phyloP scores from a whole-genome alignment of 2,329 filamentous ascomycete genomes.

The Calonectria hawksworthii region DNA sequence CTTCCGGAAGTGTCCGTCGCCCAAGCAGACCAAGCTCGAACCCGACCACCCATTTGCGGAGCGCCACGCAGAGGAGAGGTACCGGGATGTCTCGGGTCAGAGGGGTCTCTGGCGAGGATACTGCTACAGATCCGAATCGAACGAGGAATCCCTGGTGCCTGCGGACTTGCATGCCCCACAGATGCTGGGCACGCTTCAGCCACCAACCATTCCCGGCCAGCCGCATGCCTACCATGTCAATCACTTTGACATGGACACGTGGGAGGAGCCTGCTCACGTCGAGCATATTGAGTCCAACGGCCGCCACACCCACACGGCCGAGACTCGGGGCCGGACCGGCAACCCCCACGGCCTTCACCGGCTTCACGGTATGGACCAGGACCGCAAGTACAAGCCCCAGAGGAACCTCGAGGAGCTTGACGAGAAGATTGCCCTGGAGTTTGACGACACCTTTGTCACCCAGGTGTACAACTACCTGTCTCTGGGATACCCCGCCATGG shows the following conservation, averaged over 20 bases:
- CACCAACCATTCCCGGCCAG: slow-evolving; percentile 58
- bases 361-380: slow-evolving; percentile 62
- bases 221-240: slow-evolving; percentile 33
- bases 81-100: slow-evolving; percentile 69
- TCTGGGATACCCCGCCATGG: slow-evolving; percentile 89
- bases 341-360: slow-evolving; percentile 62
- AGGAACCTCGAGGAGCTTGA: slow-evolving; percentile 65
- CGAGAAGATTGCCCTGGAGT: slow-evolving; percentile 74
- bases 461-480: slow-evolving; percentile 98
- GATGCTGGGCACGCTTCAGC: slow-evolving; percentile 66
- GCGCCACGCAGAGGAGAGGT: slow-evolving; percentile 61
- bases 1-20: slow-evolving; percentile 87
- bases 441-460: slow-evolving; percentile 87
- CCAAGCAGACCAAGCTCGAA: slow-evolving; percentile 87
- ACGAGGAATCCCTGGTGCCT: slow-evolving; percentile 55
- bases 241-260: slow-evolving; percentile 36
- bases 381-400: slow-evolving; percentile 61
- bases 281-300: slow-evolving; percentile 45
- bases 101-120: slow-evolving; percentile 84
- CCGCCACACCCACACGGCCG: slow-evolving; percentile 34
- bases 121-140: slow-evolving; percentile 63
- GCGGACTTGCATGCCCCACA: slow-evolving; percentile 60
- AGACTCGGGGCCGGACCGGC: slow-evolving; percentile 47
- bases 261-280: slow-evolving; percentile 55
- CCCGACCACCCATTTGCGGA: slow-evolving; percentile 76